phyloP scores from a whole-genome alignment of 306 rosid genomes.

The Rubus idaeus region DNA sequence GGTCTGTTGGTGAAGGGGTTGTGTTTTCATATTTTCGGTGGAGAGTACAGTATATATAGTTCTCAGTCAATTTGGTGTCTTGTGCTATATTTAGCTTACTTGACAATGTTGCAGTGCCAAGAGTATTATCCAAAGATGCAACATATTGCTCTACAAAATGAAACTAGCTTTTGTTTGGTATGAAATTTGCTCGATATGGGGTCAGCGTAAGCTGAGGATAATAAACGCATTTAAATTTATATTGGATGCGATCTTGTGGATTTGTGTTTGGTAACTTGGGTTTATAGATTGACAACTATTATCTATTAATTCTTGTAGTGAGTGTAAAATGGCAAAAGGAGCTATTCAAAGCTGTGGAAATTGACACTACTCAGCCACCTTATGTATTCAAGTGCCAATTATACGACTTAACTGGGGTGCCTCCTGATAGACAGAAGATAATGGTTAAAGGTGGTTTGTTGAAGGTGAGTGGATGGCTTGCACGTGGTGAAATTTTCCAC shows the following conservation, averaged over 20 bases:
- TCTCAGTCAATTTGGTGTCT: background rate
- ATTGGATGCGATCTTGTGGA: background rate
- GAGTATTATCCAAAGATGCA: background rate
- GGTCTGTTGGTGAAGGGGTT: slow-evolving; percentile 2
- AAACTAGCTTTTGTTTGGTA: background rate
- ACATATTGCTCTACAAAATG: background rate
- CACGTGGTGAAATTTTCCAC: background rate
- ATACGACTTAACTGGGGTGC: slow-evolving; percentile 89
- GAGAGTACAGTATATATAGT: background rate
- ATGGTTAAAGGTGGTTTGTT: slow-evolving; percentile 98
- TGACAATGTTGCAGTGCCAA: slow-evolving; percentile 2
- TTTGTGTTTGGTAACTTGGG: background rate
- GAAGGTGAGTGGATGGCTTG: slow-evolving; percentile 53
- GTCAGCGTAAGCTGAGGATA: background rate
- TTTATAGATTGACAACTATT: slow-evolving; percentile 7
- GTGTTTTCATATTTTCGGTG: background rate
- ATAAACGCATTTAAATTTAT: background rate
- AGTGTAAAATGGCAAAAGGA: slow-evolving; percentile 95
- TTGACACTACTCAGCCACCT: slow-evolving; percentile 85
- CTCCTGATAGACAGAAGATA: slow-evolving; percentile 96
- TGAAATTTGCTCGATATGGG: background rate
- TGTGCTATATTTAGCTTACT: slow-evolving; percentile 7
- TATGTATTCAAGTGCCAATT: slow-evolving; percentile 92
- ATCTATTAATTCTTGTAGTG: slow-evolving; percentile 43
- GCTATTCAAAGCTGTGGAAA: slow-evolving; percentile 70